phyloP scores from a whole-genome alignment of 805 yeast genomes.

The Yarrowia sp. region DNA sequence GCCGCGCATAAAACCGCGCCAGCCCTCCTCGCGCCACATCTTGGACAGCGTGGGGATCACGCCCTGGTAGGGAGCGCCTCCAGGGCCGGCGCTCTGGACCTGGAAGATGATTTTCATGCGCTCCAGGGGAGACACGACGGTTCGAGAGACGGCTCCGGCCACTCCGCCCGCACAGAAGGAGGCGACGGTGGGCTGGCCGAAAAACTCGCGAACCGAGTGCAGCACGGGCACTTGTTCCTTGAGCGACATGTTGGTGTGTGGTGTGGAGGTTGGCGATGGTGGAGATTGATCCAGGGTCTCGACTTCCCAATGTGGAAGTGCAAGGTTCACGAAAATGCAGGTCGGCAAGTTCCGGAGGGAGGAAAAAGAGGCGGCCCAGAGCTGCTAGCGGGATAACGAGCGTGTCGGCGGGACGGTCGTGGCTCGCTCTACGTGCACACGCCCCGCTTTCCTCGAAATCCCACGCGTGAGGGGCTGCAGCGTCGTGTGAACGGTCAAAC shows the following conservation, averaged over 20 bases:
- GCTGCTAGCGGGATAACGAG: too few relatives aligned
- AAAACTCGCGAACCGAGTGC: slow-evolving; percentile 18
- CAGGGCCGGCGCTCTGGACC: slow-evolving; percentile 66
- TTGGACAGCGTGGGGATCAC: slow-evolving; percentile 68
- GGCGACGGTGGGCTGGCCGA: slow-evolving; percentile 45
- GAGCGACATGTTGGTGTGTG: not conserved
- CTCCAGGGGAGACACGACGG: slow-evolving; percentile 93
- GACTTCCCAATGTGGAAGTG: slow-evolving; percentile 16
- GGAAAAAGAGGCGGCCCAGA: too few relatives aligned
- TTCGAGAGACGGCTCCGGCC: slow-evolving; percentile 93
- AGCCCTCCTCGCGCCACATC: slow-evolving; percentile 89
- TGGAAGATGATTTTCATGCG: slow-evolving; percentile 89
- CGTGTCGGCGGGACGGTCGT: too few relatives aligned
- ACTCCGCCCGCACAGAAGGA: slow-evolving; percentile 94
- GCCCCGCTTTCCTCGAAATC: too few relatives aligned
- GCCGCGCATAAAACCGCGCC: slow-evolving; percentile 85
- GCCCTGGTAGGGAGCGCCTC: slow-evolving; percentile 53
- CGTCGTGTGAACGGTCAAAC: slow-evolving; percentile 12
- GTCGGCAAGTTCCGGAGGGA: slow-evolving; percentile 1
- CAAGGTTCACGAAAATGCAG: slow-evolving; percentile 19
- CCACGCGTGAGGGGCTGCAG: not conserved
- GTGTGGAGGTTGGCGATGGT: not conserved
- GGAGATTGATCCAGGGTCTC: not conserved
- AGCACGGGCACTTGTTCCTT: slow-evolving; percentile 5
- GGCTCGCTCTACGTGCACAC: too few relatives aligned